phyloP scores from a whole-genome alignment of 331 rosid species.

The Pyrus hybrid region DNA sequence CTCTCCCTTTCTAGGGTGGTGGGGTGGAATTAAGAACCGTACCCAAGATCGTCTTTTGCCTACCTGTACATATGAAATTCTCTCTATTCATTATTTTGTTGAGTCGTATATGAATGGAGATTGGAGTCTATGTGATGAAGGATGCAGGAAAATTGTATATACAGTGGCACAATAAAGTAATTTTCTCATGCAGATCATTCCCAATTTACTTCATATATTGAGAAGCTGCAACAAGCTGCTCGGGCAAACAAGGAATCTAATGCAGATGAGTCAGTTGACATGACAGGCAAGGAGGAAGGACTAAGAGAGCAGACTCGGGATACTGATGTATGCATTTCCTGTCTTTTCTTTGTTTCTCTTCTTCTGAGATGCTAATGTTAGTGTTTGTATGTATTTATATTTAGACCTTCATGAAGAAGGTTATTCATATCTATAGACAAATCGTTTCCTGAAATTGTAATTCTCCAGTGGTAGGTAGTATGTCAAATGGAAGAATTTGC shows the following conservation, averaged over 20 bases:
- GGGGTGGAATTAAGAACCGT: background rate
- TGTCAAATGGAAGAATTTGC: background rate
- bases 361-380: background rate
- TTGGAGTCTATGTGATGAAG: background rate
- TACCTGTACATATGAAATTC: background rate
- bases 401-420: background rate
- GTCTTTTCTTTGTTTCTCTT: conserved; percentile 11
- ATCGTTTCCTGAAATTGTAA: no score
- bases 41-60: background rate
- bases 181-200: conserved; percentile 26
- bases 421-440: background rate
- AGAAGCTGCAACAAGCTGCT: conserved; percentile 40
- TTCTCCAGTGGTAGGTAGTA: background rate
- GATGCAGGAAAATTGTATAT: background rate
- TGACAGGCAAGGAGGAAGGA: conserved; percentile 21
- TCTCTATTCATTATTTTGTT: background rate
- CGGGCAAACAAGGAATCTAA: conserved; percentile 40
- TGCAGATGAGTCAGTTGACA: conserved; percentile 37
- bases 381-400: background rate
- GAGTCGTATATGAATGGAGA: background rate
- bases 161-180: background rate
- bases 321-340: conserved; percentile 39
- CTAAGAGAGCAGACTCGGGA: conserved; percentile 13
- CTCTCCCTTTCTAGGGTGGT: background rate
- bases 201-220: conserved; percentile 42